Evolutionary conservation across 192 early-diverging fungal species (phyloP), one percentile per base, ranked within the genome.

Genomic region (Podila clonocystis): DNA sequence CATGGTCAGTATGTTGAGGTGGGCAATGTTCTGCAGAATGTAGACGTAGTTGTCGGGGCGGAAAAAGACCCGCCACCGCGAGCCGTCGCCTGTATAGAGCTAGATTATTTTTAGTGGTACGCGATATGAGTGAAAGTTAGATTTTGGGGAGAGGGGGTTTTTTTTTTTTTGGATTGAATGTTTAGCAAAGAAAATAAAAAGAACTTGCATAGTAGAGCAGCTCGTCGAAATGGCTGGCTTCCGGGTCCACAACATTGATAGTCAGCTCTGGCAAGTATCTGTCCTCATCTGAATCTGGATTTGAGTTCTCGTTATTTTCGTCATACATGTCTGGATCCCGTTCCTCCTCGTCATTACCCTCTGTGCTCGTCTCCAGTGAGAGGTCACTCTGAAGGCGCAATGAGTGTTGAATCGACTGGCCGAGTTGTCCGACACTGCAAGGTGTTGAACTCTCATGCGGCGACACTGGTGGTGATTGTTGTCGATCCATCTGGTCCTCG

Each of bases 1-100:
- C 19, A 24, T 7, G 0, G 65, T 74, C 45, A 63, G 49, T n/a
- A 74, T 67, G 33, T 57, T 67, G 50, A 74, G 66, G 9, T 45
- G 50, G 0, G 61, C 26, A 45, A 74, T 68, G 60, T 74, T 74
- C 17, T 68, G 33, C 4, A 74, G 73, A 31, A 74, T 68, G 13
- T 12, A 63, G 0, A 20, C 19, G 36, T 74, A 74, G 50, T 74
- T 74, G 15, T 62, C 50, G 8, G 50, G 49, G 24, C 45, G 61
- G 36, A 74, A 74, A 30, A 36, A 74, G 6, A 13, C 20, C 12
- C 61, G 30, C 73, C 73, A 74, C 5, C 73, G 65, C 12, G 61
- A 26, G 8, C 26, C 30, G 8, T 74, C 50, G 12, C 66, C 65
- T 5, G 73, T 74, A 8, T 74, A 74, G n/a, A 74, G 29, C 72